Conservation (phyloP, 345 rosid genomes). For the Rhizophora apiculata region DNA sequence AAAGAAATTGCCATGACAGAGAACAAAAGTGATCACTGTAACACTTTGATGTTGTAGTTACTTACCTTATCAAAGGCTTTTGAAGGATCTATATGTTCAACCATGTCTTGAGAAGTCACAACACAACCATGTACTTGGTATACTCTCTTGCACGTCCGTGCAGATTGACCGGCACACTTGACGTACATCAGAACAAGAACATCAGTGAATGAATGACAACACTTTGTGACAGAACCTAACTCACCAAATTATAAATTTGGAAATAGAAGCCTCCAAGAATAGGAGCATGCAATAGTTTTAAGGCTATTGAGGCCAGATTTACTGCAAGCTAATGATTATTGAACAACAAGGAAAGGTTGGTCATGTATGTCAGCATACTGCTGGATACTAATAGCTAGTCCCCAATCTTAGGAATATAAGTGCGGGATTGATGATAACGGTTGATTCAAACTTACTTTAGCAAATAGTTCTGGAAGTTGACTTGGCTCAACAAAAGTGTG, state of each 20-base stretch:
- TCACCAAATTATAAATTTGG: too few species aligned
- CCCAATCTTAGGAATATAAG: too few species aligned
- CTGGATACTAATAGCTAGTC: too few species aligned
- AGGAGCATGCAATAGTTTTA: not conserved
- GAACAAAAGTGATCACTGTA: too few species aligned
- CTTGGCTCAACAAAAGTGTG: conserved; percentile 74
- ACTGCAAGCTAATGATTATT: too few species aligned
- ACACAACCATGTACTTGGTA: conserved; percentile 84
- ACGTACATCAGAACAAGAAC: conserved; percentile 35
- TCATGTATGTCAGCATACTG: not conserved
- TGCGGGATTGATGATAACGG: too few species aligned
- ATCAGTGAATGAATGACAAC: not conserved
- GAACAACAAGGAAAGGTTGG: too few species aligned
- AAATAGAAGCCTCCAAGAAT: not conserved
- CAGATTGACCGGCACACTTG: conserved; percentile 29
- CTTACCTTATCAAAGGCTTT: conserved; percentile 73
- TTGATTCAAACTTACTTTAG: conserved; percentile 35
- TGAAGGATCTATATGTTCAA: conserved; percentile 63
- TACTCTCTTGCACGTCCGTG: conserved; percentile 52
- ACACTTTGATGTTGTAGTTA: conserved; percentile 6
- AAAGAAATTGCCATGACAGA: too few species aligned
- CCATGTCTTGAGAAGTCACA: conserved; percentile 77
- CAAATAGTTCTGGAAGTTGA: conserved; percentile 70
- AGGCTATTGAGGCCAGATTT: too few species aligned
- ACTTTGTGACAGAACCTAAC: not conserved